Conservation (phyloP, 2,329 filamentous ascomycete species). For the Xylaria arbuscula region DNA sequence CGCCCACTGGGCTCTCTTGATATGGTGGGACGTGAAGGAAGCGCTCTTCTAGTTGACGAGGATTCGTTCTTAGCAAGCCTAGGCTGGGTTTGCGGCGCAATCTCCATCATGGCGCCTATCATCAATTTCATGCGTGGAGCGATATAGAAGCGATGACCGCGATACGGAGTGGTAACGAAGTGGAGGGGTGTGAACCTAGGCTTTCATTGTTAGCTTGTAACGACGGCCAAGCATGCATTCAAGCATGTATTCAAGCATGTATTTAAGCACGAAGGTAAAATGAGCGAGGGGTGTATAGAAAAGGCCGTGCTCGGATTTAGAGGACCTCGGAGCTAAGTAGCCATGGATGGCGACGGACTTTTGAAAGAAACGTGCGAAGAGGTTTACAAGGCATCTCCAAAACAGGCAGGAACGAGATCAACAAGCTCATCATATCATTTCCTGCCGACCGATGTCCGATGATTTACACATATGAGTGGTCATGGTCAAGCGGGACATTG, state of each 20-base stretch:
- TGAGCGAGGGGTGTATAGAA: neutral
- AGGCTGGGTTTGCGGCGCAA: conserved; percentile 38
- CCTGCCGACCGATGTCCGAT: neutral
- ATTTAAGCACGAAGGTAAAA: conserved; percentile 1
- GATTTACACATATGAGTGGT: neutral
- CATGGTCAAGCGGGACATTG: neutral
- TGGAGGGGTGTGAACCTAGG: conserved; percentile 9
- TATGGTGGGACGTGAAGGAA: conserved; percentile 47
- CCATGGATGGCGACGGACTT: neutral
- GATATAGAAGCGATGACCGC: neutral
- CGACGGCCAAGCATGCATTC: neutral
- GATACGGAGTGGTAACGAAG: conserved; percentile 1
- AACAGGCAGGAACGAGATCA: neutral
- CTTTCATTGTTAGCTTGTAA: conserved; percentile 19
- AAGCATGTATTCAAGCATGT: conserved; percentile 6
- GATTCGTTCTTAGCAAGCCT: conserved; percentile 42
- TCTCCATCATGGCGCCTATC: conserved; percentile 44
- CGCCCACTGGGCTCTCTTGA: conserved; percentile 44
- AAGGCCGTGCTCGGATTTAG: conserved; percentile 17
- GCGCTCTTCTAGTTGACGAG: conserved; percentile 45
- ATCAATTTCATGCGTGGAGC: conserved; percentile 21
- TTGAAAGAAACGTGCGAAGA: neutral
- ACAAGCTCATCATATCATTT: neutral
- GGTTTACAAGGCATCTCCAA: neutral
- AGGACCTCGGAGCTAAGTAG: conserved; percentile 21